Conservation (phyloP, 2,329 filamentous ascomycete species). For the Aureobasidium sp. region DNA sequence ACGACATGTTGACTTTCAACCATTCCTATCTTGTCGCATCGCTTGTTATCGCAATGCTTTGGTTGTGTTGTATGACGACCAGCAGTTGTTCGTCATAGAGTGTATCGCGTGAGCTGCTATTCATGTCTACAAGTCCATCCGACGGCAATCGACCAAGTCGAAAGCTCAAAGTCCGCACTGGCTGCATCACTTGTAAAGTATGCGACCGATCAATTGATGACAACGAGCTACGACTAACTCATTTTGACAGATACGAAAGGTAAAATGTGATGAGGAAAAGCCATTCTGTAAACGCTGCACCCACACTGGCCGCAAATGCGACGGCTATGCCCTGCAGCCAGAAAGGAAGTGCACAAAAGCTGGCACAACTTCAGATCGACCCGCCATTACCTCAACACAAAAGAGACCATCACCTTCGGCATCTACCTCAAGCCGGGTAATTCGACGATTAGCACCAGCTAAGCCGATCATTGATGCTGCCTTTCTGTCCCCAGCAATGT, state of each 20-base stretch:
- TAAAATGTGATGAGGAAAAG: slow-evolving; percentile 52
- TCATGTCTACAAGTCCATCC: background rate
- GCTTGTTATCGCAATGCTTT: background rate
- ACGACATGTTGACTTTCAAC: background rate
- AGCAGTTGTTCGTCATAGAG: background rate
- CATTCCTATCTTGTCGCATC: background rate
- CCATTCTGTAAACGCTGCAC: slow-evolving; percentile 48
- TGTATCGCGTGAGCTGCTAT: background rate
- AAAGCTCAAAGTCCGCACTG: slow-evolving; percentile 28
- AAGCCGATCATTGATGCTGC: background rate
- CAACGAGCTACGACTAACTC: background rate
- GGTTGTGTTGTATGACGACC: background rate
- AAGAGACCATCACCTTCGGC: background rate
- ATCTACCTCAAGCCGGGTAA: background rate
- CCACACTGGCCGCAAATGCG: slow-evolving; percentile 50
- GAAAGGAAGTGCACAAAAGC: background rate
- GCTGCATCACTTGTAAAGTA: slow-evolving; percentile 51
- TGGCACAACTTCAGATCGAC: background rate
- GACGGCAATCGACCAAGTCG: background rate
- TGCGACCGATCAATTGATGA: slow-evolving; percentile 17
- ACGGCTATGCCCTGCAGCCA: slow-evolving; percentile 40
- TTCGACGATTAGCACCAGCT: background rate
- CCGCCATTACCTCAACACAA: background rate
- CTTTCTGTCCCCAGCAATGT: background rate
- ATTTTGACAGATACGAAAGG: slow-evolving; percentile 42